A percentile compares a stretch with the other conserved stretches of the same genome.
These are phyloP conservation scores for Angomonas ambiguus DNA, from an alignment of 208 protist genomes.

Conservation along the genomic window DNA sequence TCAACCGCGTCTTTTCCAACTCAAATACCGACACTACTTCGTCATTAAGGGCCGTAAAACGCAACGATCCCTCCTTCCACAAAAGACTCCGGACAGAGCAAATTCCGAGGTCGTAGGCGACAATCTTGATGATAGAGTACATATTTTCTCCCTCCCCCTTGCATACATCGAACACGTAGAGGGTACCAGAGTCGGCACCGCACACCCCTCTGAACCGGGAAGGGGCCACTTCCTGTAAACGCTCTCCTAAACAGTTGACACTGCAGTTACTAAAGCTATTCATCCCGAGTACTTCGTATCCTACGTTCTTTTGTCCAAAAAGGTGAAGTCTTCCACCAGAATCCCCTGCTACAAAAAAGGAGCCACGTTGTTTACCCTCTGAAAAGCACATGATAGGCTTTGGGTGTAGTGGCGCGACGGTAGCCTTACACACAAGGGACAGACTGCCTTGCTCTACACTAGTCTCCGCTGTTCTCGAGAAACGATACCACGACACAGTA, in stretches of 20 bases:
- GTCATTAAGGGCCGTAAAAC: slow-evolving; percentile 1
- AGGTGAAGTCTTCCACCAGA: slow-evolving; percentile 53
- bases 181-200: slow-evolving; percentile 40
- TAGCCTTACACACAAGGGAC: not conserved
- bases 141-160: not conserved
- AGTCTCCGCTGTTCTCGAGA: not conserved
- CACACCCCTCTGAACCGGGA: slow-evolving; percentile 21
- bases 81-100: not conserved
- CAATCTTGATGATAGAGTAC: not conserved
- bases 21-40: not conserved
- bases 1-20: not conserved
- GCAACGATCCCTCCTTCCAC: not conserved
- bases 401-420: slow-evolving; percentile 2
- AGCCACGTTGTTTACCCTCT: not conserved
- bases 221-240: not conserved
- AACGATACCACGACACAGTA: slow-evolving; percentile 30
- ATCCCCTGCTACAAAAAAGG: slow-evolving; percentile 44
- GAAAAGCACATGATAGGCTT: slow-evolving; percentile 40
- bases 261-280: not conserved
- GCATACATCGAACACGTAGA: slow-evolving; percentile 19
- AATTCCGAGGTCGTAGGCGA: slow-evolving; percentile 5
- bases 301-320: slow-evolving; percentile 5
- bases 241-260: not conserved
- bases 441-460: not conserved
- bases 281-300: not conserved